Percentiles rank a stretch among this genome's conserved stretches.
These are phyloP conservation scores for Scutellaria galericulata DNA, from an alignment of 257 asterid genomes.

Conservation along the genomic window DNA sequence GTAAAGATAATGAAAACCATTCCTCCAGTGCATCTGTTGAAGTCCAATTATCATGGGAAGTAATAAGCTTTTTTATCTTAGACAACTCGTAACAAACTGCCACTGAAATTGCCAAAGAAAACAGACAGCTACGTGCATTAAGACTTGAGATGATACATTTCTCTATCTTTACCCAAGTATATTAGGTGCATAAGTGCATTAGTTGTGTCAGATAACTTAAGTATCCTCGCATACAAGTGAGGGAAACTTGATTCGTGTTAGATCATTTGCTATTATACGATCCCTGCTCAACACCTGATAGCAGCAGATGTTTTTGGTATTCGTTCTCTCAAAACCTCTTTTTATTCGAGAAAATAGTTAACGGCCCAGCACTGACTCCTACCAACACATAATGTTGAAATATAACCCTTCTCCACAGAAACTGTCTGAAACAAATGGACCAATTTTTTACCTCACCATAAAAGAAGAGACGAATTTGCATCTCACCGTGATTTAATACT, in stretches of 20 bases:
- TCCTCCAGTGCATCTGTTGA: not conserved
- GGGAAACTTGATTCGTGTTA: not conserved
- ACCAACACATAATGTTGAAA: not conserved
- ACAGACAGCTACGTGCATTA: not conserved
- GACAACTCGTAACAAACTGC: not conserved
- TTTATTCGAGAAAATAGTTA: not conserved
- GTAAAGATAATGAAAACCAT: not conserved
- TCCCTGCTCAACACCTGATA: not conserved
- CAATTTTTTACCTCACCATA: not conserved
- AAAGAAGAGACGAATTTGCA: not conserved
- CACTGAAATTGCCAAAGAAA: not conserved
- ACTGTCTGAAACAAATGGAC: not conserved
- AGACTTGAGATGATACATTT: no score
- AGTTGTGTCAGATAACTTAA: not conserved
- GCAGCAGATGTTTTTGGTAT: not conserved
- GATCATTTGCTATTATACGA: not conserved
- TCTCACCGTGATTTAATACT: not conserved
- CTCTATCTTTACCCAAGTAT: not conserved
- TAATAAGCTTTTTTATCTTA: not conserved
- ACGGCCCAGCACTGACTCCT: slow-evolving; percentile 3
- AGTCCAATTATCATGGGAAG: not conserved
- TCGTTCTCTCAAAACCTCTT: not conserved
- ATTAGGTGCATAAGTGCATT: not conserved
- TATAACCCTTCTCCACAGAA: not conserved
- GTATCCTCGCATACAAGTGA: not conserved